phyloP scores from a whole-genome alignment of 257 asterid genomes.

The Mitragyna speciosa region DNA sequence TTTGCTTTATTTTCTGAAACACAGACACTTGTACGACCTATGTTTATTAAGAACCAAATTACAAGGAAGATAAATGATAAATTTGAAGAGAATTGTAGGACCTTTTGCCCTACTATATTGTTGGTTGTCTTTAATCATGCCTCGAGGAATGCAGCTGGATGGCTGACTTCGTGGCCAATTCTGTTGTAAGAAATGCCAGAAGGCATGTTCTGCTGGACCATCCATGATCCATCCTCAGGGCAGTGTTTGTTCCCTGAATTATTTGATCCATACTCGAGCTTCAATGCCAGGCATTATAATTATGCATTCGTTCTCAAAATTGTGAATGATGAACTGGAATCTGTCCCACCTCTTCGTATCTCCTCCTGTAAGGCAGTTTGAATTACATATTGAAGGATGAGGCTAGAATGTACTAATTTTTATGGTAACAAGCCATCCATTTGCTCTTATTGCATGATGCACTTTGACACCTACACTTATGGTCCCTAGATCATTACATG shows the following conservation, averaged over 20 bases:
- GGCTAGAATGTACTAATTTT: background rate
- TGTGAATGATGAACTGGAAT: conserved; percentile 55
- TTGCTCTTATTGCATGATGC: conserved; percentile 5
- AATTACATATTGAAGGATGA: conserved; percentile 6
- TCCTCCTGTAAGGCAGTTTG: background rate
- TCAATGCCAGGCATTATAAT: conserved; percentile 35
- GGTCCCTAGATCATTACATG: conserved; percentile 19
- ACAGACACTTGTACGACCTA: background rate
- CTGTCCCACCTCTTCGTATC: conserved; percentile 35
- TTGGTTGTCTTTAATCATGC: conserved; percentile 28
- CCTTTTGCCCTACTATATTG: conserved; percentile 27
- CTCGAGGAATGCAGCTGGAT: conserved; percentile 51
- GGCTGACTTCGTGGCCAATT: conserved; percentile 50
- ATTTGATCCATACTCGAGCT: conserved; percentile 47
- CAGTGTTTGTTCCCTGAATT: conserved; percentile 34
- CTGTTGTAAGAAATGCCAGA: conserved; percentile 32
- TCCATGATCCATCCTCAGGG: conserved; percentile 14
- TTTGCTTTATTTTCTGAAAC: background rate
- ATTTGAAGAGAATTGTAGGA: conserved; percentile 32
- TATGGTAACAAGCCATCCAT: conserved; percentile 3
- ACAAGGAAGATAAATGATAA: conserved; percentile 4
- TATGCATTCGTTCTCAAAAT: conserved; percentile 43
- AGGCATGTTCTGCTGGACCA: conserved; percentile 55
- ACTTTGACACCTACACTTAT: conserved; percentile 9
- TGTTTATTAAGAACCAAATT: background rate